Percentiles rank a stretch among this genome's conserved stretches.
Evolutionary conservation across 805 yeast genomes (phyloP).

Genomic region (Barnettozyma vustinii): DNA sequence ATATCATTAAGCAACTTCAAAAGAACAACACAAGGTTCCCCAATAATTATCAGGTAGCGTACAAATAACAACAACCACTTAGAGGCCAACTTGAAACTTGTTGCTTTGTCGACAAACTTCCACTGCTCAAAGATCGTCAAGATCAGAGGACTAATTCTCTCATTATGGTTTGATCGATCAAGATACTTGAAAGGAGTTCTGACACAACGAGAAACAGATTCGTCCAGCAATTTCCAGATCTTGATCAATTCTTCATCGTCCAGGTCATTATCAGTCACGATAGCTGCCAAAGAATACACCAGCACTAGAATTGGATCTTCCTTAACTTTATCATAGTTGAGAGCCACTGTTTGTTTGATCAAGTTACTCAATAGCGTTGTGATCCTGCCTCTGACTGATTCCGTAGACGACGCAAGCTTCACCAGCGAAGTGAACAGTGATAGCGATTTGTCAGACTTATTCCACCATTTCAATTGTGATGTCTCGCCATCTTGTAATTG

Average conservation of each 20-base stretch:
- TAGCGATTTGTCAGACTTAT: constrained; percentile 37
- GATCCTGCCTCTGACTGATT: constrained; percentile 38
- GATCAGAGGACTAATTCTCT: constrained; percentile 48
- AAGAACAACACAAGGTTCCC: constrained; percentile 42
- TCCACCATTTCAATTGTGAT: constrained; percentile 77
- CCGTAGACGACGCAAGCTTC: constrained; percentile 40
- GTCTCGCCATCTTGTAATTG: constrained; percentile 52
- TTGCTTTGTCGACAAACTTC: constrained; percentile 39
- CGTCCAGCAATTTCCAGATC: constrained; percentile 68
- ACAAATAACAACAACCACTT: constrained; percentile 49
- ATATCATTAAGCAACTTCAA: constrained; percentile 7
- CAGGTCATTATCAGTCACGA: constrained; percentile 10
- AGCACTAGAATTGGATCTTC: constrained; percentile 54
- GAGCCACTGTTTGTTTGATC: constrained; percentile 46
- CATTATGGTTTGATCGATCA: constrained; percentile 42
- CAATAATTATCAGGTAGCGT: constrained; percentile 45
- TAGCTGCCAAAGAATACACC: constrained; percentile 39
- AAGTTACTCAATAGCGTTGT: constrained; percentile 44
- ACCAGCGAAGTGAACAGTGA: constrained; percentile 67
- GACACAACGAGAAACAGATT: constrained; percentile 63
- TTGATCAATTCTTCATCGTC: constrained; percentile 20
- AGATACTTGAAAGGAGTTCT: constrained; percentile 81
- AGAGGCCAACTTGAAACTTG: constrained; percentile 23
- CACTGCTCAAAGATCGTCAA: constrained; percentile 66
- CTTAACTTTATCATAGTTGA: constrained; percentile 39